phyloP scores from a whole-genome alignment of 768 basidiomycete genomes.

The Lactarius evosmus region DNA sequence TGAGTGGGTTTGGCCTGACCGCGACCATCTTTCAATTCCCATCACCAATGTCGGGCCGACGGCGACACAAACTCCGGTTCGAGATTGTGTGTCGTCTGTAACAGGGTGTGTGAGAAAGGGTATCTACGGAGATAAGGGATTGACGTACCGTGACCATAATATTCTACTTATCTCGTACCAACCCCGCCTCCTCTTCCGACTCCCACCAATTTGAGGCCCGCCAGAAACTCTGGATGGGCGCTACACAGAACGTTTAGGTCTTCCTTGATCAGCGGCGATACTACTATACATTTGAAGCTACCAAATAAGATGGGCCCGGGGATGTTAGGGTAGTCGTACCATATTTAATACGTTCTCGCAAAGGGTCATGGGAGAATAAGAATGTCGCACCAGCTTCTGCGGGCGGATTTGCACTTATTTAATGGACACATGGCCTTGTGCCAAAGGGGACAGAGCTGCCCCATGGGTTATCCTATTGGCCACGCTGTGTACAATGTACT shows the following conservation, averaged over 20 bases:
- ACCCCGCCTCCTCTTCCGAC: conserved; percentile 55
- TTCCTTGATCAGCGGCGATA: too few relatives aligned
- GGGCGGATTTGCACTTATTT: too few relatives aligned
- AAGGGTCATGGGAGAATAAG: too few relatives aligned
- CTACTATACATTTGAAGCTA: too few relatives aligned
- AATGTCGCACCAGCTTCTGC: too few relatives aligned
- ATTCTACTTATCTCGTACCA: conserved; percentile 61
- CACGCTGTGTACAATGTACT: too few relatives aligned
- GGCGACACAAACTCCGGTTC: conserved; percentile 64
- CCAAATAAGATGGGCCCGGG: too few relatives aligned
- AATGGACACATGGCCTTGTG: too few relatives aligned
- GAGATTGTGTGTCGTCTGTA: conserved; percentile 66
- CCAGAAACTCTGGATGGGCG: conserved; percentile 79
- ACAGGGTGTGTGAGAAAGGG: not conserved
- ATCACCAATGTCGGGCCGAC: conserved; percentile 68
- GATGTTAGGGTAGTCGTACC: too few relatives aligned
- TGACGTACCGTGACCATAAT: conserved; percentile 50
- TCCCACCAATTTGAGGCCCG: conserved; percentile 67
- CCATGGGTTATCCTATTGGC: too few relatives aligned
- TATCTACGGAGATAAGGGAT: not conserved
- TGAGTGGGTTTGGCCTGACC: conserved; percentile 49
- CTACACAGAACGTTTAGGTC: conserved; percentile 59
- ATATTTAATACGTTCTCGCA: too few relatives aligned
- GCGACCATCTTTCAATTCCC: conserved; percentile 91
- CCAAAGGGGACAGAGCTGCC: too few relatives aligned